Base-by-base conservation (phyloP, 192 early-diverging fungal genomes). In the Coemansia sp. region DNA sequence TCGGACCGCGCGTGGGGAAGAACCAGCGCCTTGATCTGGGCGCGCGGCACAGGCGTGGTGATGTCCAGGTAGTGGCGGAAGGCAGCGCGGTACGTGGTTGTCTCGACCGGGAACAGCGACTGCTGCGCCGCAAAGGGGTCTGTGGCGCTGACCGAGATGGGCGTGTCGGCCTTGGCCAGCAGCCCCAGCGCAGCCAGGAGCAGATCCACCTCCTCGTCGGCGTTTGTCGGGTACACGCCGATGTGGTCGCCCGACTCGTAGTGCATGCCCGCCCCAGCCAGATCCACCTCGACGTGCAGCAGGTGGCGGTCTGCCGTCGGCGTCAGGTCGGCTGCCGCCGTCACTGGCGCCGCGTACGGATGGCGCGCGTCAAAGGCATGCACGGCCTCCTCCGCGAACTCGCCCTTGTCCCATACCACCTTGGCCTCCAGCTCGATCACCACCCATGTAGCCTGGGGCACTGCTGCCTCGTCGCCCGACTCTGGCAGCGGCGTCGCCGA, bases 181-280 rank as follows among this genome's bases (percentile, higher is more conserved):
- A 95, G 64, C 17, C 84, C 73, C 33, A 93, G 83, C 6, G 87
- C 81, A 14, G 69, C 52, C 40, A 90, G 87, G 38, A 92, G 73
- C 37, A 82, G 73, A 11, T 84, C 56, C 8, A 96, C 91, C 50
- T 94, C 87, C 34, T 80, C 82, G 23, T 89, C 89, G n/a, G 89
- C 80, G 76, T 98, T 99, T 20, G 84, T 83, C 0, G 95, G 89
- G 84, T 88, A 97, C 23, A 99, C 84, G 22, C 94, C 97, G 55
- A 95, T 84, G 68, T 99, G 97, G 70, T 99, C 97, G 56, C 97
- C 97, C 13, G 92, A 81, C 62, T 92, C 87, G 74, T 99, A 98
- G 17, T 78, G 84, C 73, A 98, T 74, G 20, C 90, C 89, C 13
- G 88, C 90, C 36, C 85, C 92, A 23, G 79, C 59, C 50, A 98